Percentiles rank a stretch among this genome's conserved stretches.
Evolutionary conservation across 2,329 filamentous ascomycete genomes (phyloP).

Genomic region (Diplodia scrobiculata): DNA sequence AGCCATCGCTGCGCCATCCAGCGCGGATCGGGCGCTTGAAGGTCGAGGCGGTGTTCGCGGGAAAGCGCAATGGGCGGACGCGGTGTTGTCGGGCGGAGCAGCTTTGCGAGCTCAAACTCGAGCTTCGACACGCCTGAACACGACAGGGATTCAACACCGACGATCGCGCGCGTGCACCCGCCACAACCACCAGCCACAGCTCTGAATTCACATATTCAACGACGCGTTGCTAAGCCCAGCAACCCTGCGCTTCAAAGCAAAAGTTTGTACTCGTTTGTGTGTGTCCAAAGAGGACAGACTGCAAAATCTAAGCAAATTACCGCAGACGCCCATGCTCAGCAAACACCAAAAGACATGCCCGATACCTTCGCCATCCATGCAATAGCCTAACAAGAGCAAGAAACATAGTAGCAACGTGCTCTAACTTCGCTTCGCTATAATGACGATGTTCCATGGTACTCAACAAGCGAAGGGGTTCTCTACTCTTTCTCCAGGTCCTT

Average conservation of each 20-base stretch:
- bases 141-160: constrained; percentile 21
- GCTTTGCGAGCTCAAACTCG: constrained; percentile 23
- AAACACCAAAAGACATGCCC: constrained; percentile 4
- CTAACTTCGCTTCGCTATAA: not conserved
- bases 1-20: constrained; percentile 70
- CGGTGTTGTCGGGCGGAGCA: constrained; percentile 27
- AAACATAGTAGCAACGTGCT: not conserved
- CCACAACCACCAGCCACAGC: constrained; percentile 25
- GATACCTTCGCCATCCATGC: constrained; percentile 20
- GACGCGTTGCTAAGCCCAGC: not conserved
- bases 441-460: not conserved
- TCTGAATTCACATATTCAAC: not conserved
- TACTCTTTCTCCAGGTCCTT: constrained; percentile 90
- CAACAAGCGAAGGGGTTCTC: not conserved
- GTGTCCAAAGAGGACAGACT: not conserved
- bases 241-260: not conserved
- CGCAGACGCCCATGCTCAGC: constrained; percentile 24
- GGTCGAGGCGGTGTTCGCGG: constrained; percentile 1
- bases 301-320: constrained; percentile 6
- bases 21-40: constrained; percentile 11
- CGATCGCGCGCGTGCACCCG: constrained; percentile 18
- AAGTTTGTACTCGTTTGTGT: not conserved
- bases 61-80: constrained; percentile 17
- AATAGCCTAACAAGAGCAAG: not conserved
- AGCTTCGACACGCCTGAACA: constrained; percentile 27